Evolutionary conservation across 225 moss, liverwort and hornwort species (phyloP), one percentile per base, ranked within the genome.

Genomic region (Ulota crispa): DNA sequence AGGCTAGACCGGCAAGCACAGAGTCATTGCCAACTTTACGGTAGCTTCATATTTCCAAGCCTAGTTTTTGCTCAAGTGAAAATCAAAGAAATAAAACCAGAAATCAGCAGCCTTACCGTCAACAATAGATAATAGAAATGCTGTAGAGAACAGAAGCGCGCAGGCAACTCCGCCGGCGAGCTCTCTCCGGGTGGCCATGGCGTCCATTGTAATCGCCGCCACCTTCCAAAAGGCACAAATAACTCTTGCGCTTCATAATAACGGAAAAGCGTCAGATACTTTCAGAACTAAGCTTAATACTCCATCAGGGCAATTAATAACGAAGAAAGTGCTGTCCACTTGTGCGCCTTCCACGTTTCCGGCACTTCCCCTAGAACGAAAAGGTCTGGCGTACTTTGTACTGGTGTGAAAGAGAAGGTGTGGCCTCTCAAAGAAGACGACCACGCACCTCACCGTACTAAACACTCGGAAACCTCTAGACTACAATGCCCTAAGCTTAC

Each of bases 171-270:
- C 45, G 57, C 50, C 60, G 67, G 80, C 62, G 61, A 85, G 61
- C 61, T 76, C 66, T 70, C 78, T 85, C 60, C 66, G 31, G 20
- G 60, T 39, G 66, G 72, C 87, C 82, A 85, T 85, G 36, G 82
- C 68, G 41, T 56, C 64, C 82, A 18, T 75, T 70, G 31, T 53
- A 18, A 4, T 54, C 23, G 43, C 50, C 83, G 64, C 62, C 72
- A 30, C 70, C 61, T 64, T 61, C 61, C 56, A 26, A 71, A 57
- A 24, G 23, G 45, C 32, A 1, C 4, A 27, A 66, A 27, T 6
- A 32, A 34, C 55, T 68, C 81, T 28, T 65, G 43, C 83, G 56
- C 64, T 77, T 67, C 73, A 78, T 53, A 42, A 5, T 0, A 67
- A 12, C 3, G 19, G 60, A 72, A 57, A 34, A n/a, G 21, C 73